Base-by-base conservation (phyloP, 2,329 filamentous ascomycete species). In the Pestalotiopsis sp. region DNA sequence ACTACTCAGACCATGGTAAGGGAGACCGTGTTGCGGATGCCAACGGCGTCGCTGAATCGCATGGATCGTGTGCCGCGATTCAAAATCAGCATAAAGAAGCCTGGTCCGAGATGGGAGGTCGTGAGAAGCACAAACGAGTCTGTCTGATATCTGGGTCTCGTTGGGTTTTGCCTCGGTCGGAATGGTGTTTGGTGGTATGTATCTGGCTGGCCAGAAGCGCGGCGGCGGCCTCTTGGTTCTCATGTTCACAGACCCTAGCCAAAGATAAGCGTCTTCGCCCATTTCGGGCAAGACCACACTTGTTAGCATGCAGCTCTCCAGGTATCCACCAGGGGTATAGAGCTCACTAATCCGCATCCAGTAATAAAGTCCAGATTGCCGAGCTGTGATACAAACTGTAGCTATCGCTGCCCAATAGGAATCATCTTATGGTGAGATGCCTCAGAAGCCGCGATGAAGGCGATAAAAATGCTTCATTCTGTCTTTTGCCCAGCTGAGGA, bases 361-460 rank as follows among this genome's bases (percentile, higher is more conserved):
- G 60, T 14, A 27, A 63, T 41, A 63, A 63, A 63, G 60, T 63
- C 60, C 60, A 17, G 60, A 41, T 2, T 38, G 60, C 60, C 38
- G 14, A 36, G 60, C n/a, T 14, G 13, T 14, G n/a, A 27, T 39
- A 38, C n/a, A 14, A 36, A n/a, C 27, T 14, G n/a, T 13, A 23
- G 38, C 60, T 38, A 23, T 39, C 25, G 13, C 13, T 63, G 38
- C 4, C 11, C 13, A 14, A 41, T 63, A 20, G 9, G 60, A 63
- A 17, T 3, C 27, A 27, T 4, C 6, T 1, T 3, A 36, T 59
- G 57, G 17, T 17, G 57, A 52, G n/a, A 11, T 27, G 57, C 57
- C 57, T 59, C 11, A 25, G 56, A 27, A 58, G 56, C 9, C 6
- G 3, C 17, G 27, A 59, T 59, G 20, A 6, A 59, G 27, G 57